These are phyloP conservation scores for Astrothelium macrocarpum DNA, from an alignment of 495 filamentous ascomycete species.

Conservation along the genomic window DNA sequence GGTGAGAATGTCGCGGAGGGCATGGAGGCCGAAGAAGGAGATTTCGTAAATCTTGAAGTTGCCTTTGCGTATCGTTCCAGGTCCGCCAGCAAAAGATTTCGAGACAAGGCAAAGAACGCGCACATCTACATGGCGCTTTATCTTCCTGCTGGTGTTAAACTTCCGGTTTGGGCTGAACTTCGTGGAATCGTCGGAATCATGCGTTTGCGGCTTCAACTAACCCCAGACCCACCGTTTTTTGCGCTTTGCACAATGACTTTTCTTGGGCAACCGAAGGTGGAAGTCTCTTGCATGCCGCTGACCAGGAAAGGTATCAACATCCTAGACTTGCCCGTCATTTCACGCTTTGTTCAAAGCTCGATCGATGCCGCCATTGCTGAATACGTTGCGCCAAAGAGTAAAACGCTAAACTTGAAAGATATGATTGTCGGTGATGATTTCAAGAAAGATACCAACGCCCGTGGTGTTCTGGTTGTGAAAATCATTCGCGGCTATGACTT, in stretches of 20 bases:
- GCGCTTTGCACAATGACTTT: conserved; percentile 59
- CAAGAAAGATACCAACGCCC: conserved; percentile 57
- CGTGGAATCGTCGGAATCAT: conserved; percentile 55
- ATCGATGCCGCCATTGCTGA: conserved; percentile 60
- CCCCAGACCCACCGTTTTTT: conserved; percentile 64
- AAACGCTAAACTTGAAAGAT: conserved; percentile 61
- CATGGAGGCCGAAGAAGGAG: conserved; percentile 64
- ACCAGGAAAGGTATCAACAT: conserved; percentile 56
- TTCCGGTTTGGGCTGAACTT: conserved; percentile 66
- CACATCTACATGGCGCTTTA: conserved; percentile 63
- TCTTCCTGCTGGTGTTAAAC: conserved; percentile 45
- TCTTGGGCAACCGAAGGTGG: conserved; percentile 67
- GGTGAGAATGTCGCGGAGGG: conserved; percentile 45
- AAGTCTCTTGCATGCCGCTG: conserved; percentile 57
- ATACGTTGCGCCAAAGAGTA: conserved; percentile 64
- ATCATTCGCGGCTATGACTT: conserved; percentile 56
- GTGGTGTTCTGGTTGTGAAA: conserved; percentile 54
- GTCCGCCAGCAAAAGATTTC: conserved; percentile 45
- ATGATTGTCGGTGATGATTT: conserved; percentile 68
- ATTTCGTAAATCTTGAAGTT: conserved; percentile 63
- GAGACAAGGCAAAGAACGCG: conserved; percentile 55
- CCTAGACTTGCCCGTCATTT: conserved; percentile 62
- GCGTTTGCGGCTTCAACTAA: conserved; percentile 56
- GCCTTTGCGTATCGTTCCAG: conserved; percentile 58
- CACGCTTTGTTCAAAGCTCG: conserved; percentile 61